Evolutionary conservation across 345 rosid genomes (phyloP).

Genomic region (Anastatica hierochuntica): DNA sequence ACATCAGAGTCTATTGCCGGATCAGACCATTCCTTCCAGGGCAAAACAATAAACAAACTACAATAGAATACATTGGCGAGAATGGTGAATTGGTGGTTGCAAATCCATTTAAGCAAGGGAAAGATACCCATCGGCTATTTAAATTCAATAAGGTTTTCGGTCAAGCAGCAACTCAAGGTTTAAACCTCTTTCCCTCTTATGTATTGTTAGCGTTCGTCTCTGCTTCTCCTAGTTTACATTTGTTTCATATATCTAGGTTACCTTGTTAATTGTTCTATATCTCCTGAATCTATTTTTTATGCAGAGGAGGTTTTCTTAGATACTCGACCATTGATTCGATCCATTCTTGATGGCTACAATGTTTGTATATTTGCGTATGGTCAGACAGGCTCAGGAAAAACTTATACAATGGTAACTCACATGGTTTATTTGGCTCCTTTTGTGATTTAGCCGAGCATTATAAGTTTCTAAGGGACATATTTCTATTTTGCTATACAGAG

Average conservation of each 20-base stretch:
- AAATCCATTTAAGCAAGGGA: slow-evolving; percentile 76
- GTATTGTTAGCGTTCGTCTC: neutral
- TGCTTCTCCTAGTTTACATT: neutral
- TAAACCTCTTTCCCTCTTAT: neutral
- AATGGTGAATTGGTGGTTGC: slow-evolving; percentile 84
- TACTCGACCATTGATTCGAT: slow-evolving; percentile 82
- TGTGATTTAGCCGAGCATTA: slow-evolving; percentile 1
- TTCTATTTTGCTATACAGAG: slow-evolving; percentile 39
- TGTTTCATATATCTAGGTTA: neutral
- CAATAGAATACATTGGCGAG: slow-evolving; percentile 72
- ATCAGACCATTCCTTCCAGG: slow-evolving; percentile 90
- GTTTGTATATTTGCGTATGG: slow-evolving; percentile 99
- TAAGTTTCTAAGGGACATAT: slow-evolving; percentile 7
- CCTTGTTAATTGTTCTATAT: neutral
- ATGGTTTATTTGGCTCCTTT: neutral
- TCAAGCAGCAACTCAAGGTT: slow-evolving; percentile 82
- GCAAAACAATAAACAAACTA: slow-evolving; percentile 60
- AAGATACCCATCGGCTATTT: slow-evolving; percentile 65
- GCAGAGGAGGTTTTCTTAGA: slow-evolving; percentile 91
- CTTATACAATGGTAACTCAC: slow-evolving; percentile 78
- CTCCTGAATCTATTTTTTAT: neutral
- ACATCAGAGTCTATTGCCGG: slow-evolving; percentile 94
- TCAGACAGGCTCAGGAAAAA: slow-evolving; percentile 99
- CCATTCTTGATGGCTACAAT: slow-evolving; percentile 91
- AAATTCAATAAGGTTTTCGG: slow-evolving; percentile 88